Percentiles rank a stretch among this genome's conserved stretches.
These are phyloP conservation scores for Ceratobasidium theobromae DNA, from an alignment of 1,284 basidiomycete genomes.

Conservation along the genomic window DNA sequence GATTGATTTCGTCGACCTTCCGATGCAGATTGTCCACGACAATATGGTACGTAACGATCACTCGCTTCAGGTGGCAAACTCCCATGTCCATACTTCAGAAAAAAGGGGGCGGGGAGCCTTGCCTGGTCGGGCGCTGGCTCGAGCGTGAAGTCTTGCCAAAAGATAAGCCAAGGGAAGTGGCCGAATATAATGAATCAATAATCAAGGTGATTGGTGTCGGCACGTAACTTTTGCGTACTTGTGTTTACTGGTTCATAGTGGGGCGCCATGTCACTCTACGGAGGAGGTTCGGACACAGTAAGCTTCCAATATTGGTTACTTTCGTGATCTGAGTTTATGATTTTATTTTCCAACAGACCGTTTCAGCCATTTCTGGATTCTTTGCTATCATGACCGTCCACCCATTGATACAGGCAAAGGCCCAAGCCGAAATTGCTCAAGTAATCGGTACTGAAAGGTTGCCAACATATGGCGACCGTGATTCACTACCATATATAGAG, in stretches of 20 bases:
- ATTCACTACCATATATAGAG: slow-evolving; percentile 22
- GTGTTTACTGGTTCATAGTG: slow-evolving; percentile 1
- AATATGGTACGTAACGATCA: background rate
- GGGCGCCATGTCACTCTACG: background rate
- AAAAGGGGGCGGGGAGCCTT: background rate
- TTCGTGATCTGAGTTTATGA: background rate
- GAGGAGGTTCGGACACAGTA: slow-evolving; percentile 14
- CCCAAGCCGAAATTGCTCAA: slow-evolving; percentile 28
- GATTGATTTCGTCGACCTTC: background rate
- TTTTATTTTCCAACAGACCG: slow-evolving; percentile 1
- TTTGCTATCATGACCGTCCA: slow-evolving; percentile 31
- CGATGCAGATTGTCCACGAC: background rate
- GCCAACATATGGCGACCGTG: slow-evolving; percentile 20
- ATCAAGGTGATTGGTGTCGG: background rate
- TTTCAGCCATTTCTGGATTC: slow-evolving; percentile 23
- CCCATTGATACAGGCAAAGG: slow-evolving; percentile 20
- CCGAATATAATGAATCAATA: background rate
- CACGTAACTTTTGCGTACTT: too few relatives aligned
- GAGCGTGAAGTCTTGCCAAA: background rate
- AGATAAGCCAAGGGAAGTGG: background rate
- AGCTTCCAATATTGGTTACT: background rate
- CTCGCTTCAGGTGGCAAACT: too few relatives aligned
- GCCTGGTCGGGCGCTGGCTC: background rate
- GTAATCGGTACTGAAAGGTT: slow-evolving; percentile 27
- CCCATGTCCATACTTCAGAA: background rate